Evolutionary conservation across 2,329 filamentous ascomycete genomes (phyloP).

Genomic region (Fusarium nurragi): DNA sequence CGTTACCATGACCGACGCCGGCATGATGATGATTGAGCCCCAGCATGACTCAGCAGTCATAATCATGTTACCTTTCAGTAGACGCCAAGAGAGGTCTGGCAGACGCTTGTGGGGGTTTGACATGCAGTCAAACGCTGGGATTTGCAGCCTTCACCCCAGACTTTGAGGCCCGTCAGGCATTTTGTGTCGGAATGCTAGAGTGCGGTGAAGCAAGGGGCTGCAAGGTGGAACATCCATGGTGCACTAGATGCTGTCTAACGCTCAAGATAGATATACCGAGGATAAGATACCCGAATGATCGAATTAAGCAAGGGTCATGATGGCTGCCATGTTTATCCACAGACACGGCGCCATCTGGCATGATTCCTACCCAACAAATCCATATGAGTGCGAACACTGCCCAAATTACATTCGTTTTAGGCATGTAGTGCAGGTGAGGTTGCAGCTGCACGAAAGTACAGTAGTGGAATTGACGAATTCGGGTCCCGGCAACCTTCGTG

Average conservation of each 20-base stretch:
- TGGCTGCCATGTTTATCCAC: constrained; percentile 51
- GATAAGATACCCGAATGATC: constrained; percentile 43
- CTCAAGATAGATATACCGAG: constrained; percentile 38
- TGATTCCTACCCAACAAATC: constrained; percentile 40
- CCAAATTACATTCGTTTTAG: constrained; percentile 34
- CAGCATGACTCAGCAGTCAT: constrained; percentile 12
- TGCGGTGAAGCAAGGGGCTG: constrained; percentile 37
- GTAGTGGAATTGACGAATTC: constrained; percentile 39
- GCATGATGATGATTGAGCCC: constrained; percentile 38
- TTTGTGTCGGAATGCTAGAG: constrained; percentile 22
- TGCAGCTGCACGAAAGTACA: constrained; percentile 33
- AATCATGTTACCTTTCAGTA: constrained; percentile 2
- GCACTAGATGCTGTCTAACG: constrained; percentile 31
- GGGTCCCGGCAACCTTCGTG: constrained; percentile 34
- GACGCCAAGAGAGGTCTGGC: constrained; percentile 8
- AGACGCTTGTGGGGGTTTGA: constrained; percentile 5
- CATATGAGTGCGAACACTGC: constrained; percentile 36
- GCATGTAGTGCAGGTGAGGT: constrained; percentile 36
- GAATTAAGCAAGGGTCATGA: constrained; percentile 33
- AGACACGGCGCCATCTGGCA: constrained; percentile 60
- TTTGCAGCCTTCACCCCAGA: constrained; percentile 10
- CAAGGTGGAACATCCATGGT: constrained; percentile 27
- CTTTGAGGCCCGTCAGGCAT: constrained; percentile 28
- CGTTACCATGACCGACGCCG: constrained; percentile 44
- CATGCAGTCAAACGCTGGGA: constrained; percentile 10